These are phyloP conservation scores for Mycocalia duriaeana DNA, from an alignment of 1,284 basidiomycete genomes.

Conservation along the genomic window DNA sequence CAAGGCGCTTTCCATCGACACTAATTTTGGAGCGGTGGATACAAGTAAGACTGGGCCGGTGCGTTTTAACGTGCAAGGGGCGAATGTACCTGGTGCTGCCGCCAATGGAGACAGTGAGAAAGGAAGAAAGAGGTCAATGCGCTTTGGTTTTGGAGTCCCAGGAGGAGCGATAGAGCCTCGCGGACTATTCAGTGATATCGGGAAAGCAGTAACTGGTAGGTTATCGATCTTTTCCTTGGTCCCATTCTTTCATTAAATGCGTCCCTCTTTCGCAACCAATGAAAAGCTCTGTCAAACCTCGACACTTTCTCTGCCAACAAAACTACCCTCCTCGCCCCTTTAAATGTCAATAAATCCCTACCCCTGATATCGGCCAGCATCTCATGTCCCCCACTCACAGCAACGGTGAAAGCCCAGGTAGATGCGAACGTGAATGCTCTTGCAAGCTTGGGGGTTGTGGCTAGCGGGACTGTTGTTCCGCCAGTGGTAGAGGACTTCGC, in stretches of 20 bases:
- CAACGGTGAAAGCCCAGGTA: constrained; percentile 34
- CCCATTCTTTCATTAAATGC: background rate
- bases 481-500: constrained; percentile 26
- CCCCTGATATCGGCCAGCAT: constrained; percentile 37
- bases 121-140: too few species aligned
- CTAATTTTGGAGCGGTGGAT: constrained; percentile 34
- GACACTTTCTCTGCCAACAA: constrained; percentile 25
- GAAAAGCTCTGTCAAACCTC: constrained; percentile 19
- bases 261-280: too few species aligned
- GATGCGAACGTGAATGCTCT: constrained; percentile 32
- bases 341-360: constrained; percentile 29
- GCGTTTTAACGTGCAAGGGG: constrained; percentile 34
- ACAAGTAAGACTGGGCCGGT: constrained; percentile 31
- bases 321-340: constrained; percentile 10
- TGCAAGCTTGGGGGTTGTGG: constrained; percentile 36
- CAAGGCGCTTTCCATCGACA: constrained; percentile 38
- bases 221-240: background rate
- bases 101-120: constrained; percentile 21
- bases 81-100: constrained; percentile 34
- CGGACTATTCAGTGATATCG: constrained; percentile 23
- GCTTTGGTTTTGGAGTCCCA: background rate
- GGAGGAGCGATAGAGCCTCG: constrained; percentile 18
- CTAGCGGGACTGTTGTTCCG: constrained; percentile 38
- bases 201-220: constrained; percentile 24
- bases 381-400: constrained; percentile 33